Percentiles rank a stretch among this genome's conserved stretches.
These are phyloP conservation scores for Petunia hybrid DNA, from an alignment of 305 asterid genomes.

Conservation along the genomic window DNA sequence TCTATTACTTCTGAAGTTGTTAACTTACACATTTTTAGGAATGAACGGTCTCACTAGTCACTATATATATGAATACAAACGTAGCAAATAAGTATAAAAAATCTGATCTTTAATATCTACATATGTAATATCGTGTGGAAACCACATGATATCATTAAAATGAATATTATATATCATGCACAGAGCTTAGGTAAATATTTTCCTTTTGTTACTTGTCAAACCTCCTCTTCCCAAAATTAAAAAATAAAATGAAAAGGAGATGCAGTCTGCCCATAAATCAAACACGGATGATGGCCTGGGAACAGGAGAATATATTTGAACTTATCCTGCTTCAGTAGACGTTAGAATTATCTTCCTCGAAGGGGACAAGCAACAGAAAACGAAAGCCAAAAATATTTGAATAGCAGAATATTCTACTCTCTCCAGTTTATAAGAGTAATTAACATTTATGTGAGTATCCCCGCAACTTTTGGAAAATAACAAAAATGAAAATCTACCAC, in stretches of 20 bases:
- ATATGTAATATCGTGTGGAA: too few relatives aligned
- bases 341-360: constrained; percentile 19
- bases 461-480: constrained; percentile 8
- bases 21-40: too few relatives aligned
- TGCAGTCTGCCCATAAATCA: neutral
- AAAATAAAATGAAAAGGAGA: neutral
- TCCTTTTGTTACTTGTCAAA: too few relatives aligned
- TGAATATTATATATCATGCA: neutral
- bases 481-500: neutral
- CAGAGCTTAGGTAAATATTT: too few relatives aligned
- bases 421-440: neutral
- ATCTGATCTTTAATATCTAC: too few relatives aligned
- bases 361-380: constrained; percentile 25
- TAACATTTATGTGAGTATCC: neutral
- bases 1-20: too few relatives aligned
- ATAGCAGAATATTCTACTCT: neutral
- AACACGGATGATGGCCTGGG: neutral
- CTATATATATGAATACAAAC: too few relatives aligned
- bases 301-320: neutral
- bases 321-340: constrained; percentile 1
- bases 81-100: too few relatives aligned
- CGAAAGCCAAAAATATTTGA: neutral
- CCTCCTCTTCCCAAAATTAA: neutral
- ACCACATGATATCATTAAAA: neutral
- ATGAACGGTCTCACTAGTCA: too few relatives aligned